Conservation (phyloP, 257 asterid species). For the Gentiana dahurica region DNA sequence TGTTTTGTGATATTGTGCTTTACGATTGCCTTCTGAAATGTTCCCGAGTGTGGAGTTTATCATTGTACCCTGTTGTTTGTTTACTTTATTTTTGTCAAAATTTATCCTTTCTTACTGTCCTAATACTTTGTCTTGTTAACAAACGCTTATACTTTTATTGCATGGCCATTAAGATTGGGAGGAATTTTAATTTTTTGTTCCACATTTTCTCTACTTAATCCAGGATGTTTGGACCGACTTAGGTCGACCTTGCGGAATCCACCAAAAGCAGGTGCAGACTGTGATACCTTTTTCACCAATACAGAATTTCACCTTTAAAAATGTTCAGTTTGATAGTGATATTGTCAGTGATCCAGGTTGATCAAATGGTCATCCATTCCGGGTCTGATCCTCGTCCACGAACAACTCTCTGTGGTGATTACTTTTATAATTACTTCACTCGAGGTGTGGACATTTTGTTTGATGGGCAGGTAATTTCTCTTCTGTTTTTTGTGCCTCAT, state of each 20-base stretch:
- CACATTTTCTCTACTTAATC: slow-evolving; percentile 7
- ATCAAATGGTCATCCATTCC: slow-evolving; percentile 83
- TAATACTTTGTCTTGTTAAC: no score
- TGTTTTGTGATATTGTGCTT: background rate
- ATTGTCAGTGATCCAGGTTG: slow-evolving; percentile 39
- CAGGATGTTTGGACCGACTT: slow-evolving; percentile 90
- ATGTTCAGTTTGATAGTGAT: slow-evolving; percentile 7
- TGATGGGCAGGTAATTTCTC: slow-evolving; percentile 55
- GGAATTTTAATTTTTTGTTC: no score
- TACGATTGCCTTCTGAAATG: background rate
- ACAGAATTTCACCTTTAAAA: background rate
- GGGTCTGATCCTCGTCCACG: slow-evolving; percentile 69
- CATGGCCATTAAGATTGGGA: no score
- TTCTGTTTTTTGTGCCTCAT: slow-evolving; percentile 1
- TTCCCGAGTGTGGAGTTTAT: no score
- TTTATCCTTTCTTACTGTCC: background rate
- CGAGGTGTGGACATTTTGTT: slow-evolving; percentile 72
- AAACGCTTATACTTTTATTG: no score
- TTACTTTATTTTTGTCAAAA: no score
- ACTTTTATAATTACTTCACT: slow-evolving; percentile 66
- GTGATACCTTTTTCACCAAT: background rate
- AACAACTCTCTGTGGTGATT: slow-evolving; percentile 70
- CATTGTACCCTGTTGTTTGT: no score
- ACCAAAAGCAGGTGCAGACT: slow-evolving; percentile 58
- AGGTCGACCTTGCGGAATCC: slow-evolving; percentile 82